Evolutionary conservation across 129 eudicot species (phyloP), one percentile per base, ranked within the genome.

Genomic region (Centella asiatica): DNA sequence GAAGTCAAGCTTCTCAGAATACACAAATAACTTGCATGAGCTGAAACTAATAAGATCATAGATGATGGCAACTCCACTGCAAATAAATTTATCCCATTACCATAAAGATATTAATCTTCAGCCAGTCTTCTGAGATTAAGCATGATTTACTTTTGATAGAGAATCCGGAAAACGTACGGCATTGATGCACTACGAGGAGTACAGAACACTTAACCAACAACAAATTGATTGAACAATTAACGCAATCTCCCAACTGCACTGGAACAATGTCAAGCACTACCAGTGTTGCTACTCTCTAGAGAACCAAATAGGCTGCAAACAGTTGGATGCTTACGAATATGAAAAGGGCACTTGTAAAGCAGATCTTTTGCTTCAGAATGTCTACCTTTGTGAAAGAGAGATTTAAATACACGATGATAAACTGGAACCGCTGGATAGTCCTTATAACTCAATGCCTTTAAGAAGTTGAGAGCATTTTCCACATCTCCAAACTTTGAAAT

Each of bases 331-430:
- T 72, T 74, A 10, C 96, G 89, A n/a, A 87, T 60, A 74, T 83
- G 86, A 69, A 65, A 83, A 18, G 96, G 96, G 60, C 88, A 77
- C 74, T 66, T 82, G 45, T 60, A 87, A 14, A 93, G 81, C 76
- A 93, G 44, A 80, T 87, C 96, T 71, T 76, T 84, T 62, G 99
- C 96, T 66, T 92, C 96, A 49, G 73, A 72, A 76, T 82, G 71
- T 73, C 95, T 82, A 51, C 95, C 96, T 72, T 82, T 92, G 39
- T 80, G 72, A 32, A 82, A 58, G 70, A 93, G 74, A n/a, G 84
- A 49, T 53, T 73, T 70, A 46, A 93, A 80, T 33, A 93, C 28
- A 44, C 62, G 76, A 69, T 69, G 82, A 51, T 84, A 87, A 46
- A 89, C 80, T 15, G 88, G 55, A 69, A 83, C 74, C 2, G 92